Evolutionary conservation across 441 rosid species (phyloP), one percentile per base, ranked within the genome.

Genomic region (Adansonia gregorii): DNA sequence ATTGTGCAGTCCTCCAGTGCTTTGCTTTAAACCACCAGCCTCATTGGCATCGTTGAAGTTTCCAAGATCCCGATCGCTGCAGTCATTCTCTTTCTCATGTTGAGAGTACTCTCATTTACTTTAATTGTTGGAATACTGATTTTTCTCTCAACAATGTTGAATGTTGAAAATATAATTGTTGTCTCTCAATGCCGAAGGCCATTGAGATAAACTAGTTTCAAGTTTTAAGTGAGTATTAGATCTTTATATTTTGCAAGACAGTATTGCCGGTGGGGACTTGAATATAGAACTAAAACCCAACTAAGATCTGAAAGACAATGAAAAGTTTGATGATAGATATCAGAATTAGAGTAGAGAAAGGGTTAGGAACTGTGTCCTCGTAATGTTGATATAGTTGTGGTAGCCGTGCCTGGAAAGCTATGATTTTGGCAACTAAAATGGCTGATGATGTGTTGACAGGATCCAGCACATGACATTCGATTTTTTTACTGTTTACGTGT

Each of bases 31-130:
- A 71, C 63, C 46, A 70, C 31, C 39, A 49, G 65, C 54, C 51
- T 64, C 79, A 75, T 82, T 72, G 64, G 79, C 83, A 72, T 81
- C 85, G 67, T 76, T 79, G 86, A 80, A 77, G 76, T 59, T 67
- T 19, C 39, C 20, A 9, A 51, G 69, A 71, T 81, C 55, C 10
- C 20, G 48, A 12, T 60, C 56, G 56, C 31, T 19, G 63, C 31
- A 19, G 27, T 58, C 63, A 7, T 58, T 48, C 63, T 58, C 63
- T 20, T 19, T 65, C 22, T 65, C 14, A 15, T 39, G 46, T n/a
- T 65, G 69, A 65, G 17, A 65, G 48, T 15, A 8, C 24, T 20
- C 48, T 65, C 49, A 65, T 65, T 65, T 39, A 65, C 20, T n/a
- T 4, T 8, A 39, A 1, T 19, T 58, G 63, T 19, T 20, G 63